Conservation (phyloP, 257 asterid genomes). For the Solanum medicagineum region DNA sequence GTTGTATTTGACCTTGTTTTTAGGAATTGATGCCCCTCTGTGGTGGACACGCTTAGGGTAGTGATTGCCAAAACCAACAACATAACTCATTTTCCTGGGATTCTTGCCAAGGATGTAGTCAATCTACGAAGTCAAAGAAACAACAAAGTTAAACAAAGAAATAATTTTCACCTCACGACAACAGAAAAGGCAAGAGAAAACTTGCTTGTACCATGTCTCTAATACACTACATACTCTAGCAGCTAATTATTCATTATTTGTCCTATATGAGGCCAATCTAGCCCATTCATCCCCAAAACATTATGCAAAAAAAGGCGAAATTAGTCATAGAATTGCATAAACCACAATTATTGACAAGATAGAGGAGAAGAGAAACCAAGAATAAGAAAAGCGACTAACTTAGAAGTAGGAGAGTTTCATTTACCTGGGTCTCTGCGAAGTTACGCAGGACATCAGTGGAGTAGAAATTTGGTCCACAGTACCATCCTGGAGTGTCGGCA, state of each 20-base stretch:
- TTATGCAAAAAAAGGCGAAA: neutral
- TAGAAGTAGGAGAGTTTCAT: neutral
- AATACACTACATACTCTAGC: neutral
- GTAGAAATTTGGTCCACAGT: conserved; percentile 92
- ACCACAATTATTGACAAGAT: neutral
- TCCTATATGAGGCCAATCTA: neutral
- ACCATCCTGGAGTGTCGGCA: conserved; percentile 95
- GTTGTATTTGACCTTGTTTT: conserved; percentile 55
- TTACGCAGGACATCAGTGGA: conserved; percentile 62
- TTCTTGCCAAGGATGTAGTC: conserved; percentile 84
- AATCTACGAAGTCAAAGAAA: conserved; percentile 27
- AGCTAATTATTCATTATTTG: neutral
- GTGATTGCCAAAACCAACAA: conserved; percentile 73
- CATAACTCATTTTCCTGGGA: conserved; percentile 90
- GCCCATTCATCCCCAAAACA: neutral
- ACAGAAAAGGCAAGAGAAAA: neutral
- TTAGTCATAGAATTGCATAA: neutral
- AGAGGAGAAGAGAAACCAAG: neutral
- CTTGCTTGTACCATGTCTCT: neutral
- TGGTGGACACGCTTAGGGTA: conserved; percentile 91
- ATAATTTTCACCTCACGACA: neutral
- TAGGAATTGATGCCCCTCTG: conserved; percentile 90
- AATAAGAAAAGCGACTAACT: neutral
- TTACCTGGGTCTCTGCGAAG: conserved; percentile 88
- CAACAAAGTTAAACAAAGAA: neutral